Percentiles rank a stretch among this genome's conserved stretches.
These are phyloP conservation scores for Fusarium temperatum DNA, from an alignment of 2,329 filamentous ascomycete species.

Conservation along the genomic window DNA sequence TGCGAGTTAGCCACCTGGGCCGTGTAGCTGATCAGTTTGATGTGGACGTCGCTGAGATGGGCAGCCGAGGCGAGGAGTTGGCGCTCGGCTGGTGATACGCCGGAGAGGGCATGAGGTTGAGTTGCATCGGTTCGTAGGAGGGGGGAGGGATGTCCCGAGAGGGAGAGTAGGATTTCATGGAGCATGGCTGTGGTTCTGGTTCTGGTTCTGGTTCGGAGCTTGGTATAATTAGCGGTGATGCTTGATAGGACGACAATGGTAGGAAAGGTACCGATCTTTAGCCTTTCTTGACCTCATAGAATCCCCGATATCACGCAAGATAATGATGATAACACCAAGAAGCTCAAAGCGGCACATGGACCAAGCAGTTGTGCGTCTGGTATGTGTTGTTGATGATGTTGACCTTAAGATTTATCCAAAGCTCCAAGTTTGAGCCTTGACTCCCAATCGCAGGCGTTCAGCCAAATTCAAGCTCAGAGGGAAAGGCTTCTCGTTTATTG, in stretches of 20 bases:
- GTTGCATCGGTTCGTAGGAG: conserved; percentile 71
- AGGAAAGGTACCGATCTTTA: conserved; percentile 34
- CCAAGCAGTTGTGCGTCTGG: not conserved
- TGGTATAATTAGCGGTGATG: conserved; percentile 24
- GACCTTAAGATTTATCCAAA: not conserved
- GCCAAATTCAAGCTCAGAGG: conserved; percentile 1
- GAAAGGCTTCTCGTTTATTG: not conserved
- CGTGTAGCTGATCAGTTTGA: conserved; percentile 73
- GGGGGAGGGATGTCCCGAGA: conserved; percentile 92
- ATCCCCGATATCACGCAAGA: conserved; percentile 55
- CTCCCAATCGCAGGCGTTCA: not conserved
- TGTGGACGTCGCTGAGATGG: conserved; percentile 80
- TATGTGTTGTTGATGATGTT: not conserved
- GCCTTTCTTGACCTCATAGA: conserved; percentile 49
- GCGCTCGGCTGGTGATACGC: conserved; percentile 80
- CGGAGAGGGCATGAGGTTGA: conserved; percentile 56
- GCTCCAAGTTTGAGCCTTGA: not conserved
- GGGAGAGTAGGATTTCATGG: conserved; percentile 96
- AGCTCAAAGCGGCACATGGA: conserved; percentile 65
- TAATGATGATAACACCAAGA: conserved; percentile 59
- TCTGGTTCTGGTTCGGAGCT: conserved; percentile 21
- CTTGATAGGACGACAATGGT: not conserved
- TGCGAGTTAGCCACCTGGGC: conserved; percentile 75
- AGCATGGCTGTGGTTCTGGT: conserved; percentile 71
- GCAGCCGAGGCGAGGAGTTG: conserved; percentile 82